Evolutionary conservation across 139 green algal genomes (phyloP).

Genomic region (Coelastrella sp.): DNA sequence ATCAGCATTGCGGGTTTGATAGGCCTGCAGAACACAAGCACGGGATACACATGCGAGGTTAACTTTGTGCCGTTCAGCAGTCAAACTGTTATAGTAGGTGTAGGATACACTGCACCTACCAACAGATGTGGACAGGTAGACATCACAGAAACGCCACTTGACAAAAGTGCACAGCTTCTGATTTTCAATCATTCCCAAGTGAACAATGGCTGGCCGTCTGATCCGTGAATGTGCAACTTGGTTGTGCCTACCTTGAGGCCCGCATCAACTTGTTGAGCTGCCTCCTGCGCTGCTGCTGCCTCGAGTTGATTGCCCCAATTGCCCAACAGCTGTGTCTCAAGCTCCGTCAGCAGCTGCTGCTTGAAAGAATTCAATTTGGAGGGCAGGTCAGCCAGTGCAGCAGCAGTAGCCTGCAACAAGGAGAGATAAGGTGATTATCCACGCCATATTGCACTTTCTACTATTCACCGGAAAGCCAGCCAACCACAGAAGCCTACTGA

Average conservation of each 20-base stretch:
- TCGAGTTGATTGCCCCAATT: constrained; percentile 14
- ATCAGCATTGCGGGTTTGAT: neutral
- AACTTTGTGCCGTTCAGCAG: too few relatives aligned
- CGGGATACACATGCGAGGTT: too few relatives aligned
- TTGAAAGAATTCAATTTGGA: constrained; percentile 1
- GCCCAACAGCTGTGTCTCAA: constrained; percentile 12
- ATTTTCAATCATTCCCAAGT: too few relatives aligned
- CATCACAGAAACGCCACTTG: too few relatives aligned
- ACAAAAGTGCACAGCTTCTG: too few relatives aligned
- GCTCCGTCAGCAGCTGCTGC: constrained; percentile 11
- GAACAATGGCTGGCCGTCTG: too few relatives aligned
- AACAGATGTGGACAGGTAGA: too few relatives aligned
- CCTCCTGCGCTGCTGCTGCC: constrained; percentile 8
- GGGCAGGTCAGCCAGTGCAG: neutral
- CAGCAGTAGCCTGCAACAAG: neutral
- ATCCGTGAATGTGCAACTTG: too few relatives aligned
- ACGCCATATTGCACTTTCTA: too few relatives aligned
- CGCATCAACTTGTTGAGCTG: constrained; percentile 9
- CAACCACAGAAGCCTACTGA: neutral
- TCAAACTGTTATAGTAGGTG: too few relatives aligned
- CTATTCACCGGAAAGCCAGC: neutral
- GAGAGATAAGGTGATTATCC: neutral
- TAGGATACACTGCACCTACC: too few relatives aligned
- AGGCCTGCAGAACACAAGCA: neutral
- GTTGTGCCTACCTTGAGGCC: neutral